Base-by-base conservation (phyloP, 768 basidiomycete genomes). In the Suillus brevipes region DNA sequence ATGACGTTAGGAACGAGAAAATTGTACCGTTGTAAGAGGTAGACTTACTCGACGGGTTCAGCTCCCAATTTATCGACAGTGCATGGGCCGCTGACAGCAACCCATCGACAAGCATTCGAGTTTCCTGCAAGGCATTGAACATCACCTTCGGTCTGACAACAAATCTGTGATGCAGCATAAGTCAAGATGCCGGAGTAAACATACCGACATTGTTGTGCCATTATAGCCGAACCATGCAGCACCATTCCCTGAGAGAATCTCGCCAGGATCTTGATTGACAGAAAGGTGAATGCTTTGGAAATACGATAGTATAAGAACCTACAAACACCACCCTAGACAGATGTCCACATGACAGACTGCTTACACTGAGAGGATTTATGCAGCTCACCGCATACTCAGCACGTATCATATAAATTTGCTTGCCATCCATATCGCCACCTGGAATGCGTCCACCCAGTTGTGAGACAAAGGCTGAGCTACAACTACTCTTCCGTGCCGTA, bases 81-180 rank as follows among this genome's bases (percentile, higher is more conserved):
- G 37, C 40, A 10, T 13, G 6, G 20, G 16, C 62, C 62, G 2
- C 20, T 3, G 6, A 63, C 52, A 3, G 7, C 4, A 25, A 42
- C 6, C 63, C 63, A 65, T 65, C 50, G 71, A 37, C 68, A 85
- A 85, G 5, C 12, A 49, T 2, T 2, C 70, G 76, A 85, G 34
- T 70, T 73, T 65, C 75, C 40, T 6, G 1, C 18, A 16, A 42
- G 40, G 40, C 16, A 42, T 6, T 42, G 6, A 42, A 76, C 63
- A 70, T 61, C 28, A 71, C 31, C 31, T 31, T 37, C 80, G 74
- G 55, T 28, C 62, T 63, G 52, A 37, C 10, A 16, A 63, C 1
- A 12, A 36, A 55, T 3, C 25, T 38, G 7, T 28, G 55, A 25
- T 23, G 18, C 31, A 18, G 9, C 4, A 23, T 14, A 42, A 52